Evolutionary conservation across 768 basidiomycete genomes (phyloP).

Genomic region (Lanmaoa rubissima): DNA sequence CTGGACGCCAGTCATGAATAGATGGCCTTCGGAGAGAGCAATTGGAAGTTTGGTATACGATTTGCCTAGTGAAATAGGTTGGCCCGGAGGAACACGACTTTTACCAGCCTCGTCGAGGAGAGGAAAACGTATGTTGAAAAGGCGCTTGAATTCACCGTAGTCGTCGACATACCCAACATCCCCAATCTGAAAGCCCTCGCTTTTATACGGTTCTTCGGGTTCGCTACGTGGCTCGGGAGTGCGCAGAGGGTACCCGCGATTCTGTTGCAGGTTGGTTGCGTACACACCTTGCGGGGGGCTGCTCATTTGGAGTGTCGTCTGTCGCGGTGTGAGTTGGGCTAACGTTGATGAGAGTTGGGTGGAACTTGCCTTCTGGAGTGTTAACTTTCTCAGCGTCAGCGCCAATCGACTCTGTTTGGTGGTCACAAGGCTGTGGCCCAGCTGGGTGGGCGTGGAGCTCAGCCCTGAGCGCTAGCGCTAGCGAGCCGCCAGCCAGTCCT

Average conservation of each 20-base stretch:
- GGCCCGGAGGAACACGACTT: neutral
- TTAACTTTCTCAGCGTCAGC: too few species aligned
- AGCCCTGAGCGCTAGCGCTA: too few species aligned
- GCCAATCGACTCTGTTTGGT: too few species aligned
- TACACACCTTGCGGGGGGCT: constrained; percentile 2
- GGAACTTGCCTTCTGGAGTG: too few species aligned
- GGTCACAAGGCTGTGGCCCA: too few species aligned
- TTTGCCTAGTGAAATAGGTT: neutral
- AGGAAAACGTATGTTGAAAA: constrained; percentile 33
- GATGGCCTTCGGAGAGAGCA: too few species aligned
- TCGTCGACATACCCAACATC: constrained; percentile 34
- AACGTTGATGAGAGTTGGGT: neutral
- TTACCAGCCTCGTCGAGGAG: constrained; percentile 14
- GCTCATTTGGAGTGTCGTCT: neutral
- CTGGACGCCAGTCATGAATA: neutral
- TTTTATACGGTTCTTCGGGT: constrained; percentile 12
- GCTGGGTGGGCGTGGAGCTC: too few species aligned
- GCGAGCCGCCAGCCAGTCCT: too few species aligned
- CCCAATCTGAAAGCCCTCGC: constrained; percentile 30
- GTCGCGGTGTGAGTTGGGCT: neutral
- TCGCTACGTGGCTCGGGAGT: constrained; percentile 22
- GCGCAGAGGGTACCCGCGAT: constrained; percentile 32
- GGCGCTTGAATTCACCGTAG: constrained; percentile 28
- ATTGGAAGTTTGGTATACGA: neutral
- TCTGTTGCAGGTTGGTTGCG: constrained; percentile 2